Evolutionary conservation across 352 stramenopile genomes (phyloP), one percentile per base, ranked within the genome.

Genomic region (Phytopythium litorale): DNA sequence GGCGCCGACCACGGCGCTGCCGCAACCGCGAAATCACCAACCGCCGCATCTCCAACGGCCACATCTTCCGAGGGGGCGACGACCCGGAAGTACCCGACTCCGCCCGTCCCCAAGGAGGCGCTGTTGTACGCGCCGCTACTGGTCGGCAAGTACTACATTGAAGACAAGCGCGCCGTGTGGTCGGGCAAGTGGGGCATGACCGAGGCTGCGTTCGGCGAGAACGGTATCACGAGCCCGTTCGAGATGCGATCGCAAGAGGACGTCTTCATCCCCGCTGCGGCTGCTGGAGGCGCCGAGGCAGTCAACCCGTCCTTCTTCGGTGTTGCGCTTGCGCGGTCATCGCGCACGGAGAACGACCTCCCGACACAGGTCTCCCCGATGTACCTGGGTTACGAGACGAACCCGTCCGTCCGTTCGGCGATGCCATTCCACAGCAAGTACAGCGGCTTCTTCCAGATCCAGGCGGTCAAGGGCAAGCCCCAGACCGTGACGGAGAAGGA

Each of bases 181-280:
- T 81, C 80, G 2, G 87, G 84, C 18, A 78, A 73, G 50, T 96
- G 87, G 87, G 87, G 84, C 7, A 96, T 96, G 87, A 92, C 66
- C 16, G 87, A 96, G 58, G 78, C 81, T 5, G 87, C 86, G 21
- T 96, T 94, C 64, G 75, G 71, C 23, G 67, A 68, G 4, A 89
- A 89, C 19, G 87, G 87, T 4, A 68, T 96, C 43, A 93, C 86
- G 21, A 94, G 84, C 50, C 56, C 71, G 11, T 96, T 96, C 57
- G 84, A 96, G 63, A 96, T 96, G 87, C 91, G 89, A 62, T 93
- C 83, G 16, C 72, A 92, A 51, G 81, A 92, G n/a, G 75, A 92
- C 51, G 84, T 94, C 40, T 78, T 74, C 37, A 87, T 91, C 46
- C 74, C 70, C 8, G 81, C 67, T 19, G 54, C 54, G 35, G 13